Evolutionary conservation across 768 basidiomycete genomes (phyloP).

Genomic region (Lactarius indigo): DNA sequence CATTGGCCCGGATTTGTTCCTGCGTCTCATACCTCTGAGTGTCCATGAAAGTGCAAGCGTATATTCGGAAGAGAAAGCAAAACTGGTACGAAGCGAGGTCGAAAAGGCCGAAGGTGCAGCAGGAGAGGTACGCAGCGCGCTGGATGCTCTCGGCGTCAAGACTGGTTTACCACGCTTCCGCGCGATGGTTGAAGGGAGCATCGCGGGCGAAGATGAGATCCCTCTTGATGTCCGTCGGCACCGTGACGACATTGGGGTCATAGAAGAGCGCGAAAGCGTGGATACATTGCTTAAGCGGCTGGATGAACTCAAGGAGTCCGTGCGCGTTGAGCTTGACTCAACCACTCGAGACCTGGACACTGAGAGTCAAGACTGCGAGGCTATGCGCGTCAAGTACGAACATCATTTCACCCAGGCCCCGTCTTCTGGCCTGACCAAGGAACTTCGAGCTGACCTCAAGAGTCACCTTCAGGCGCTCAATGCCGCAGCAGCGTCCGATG

Average conservation of each 20-base stretch:
- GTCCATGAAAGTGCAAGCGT: conserved; percentile 96
- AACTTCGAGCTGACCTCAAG: conserved; percentile 74
- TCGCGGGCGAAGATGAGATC: conserved; percentile 61
- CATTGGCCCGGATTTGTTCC: conserved; percentile 90
- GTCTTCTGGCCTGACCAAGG: conserved; percentile 66
- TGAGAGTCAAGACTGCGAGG: conserved; percentile 87
- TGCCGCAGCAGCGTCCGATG: conserved; percentile 75
- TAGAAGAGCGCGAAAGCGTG: conserved; percentile 69
- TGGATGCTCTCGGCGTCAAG: conserved; percentile 81
- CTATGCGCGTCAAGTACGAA: conserved; percentile 81
- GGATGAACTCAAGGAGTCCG: conserved; percentile 52
- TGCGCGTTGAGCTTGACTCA: conserved; percentile 57
- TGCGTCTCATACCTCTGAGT: conserved; percentile 81
- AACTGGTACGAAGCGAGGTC: conserved; percentile 82
- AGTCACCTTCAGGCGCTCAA: conserved; percentile 66
- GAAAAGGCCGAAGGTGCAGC: conserved; percentile 85
- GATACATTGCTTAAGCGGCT: conserved; percentile 60
- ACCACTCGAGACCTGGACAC: conserved; percentile 66
- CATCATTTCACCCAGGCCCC: conserved; percentile 87
- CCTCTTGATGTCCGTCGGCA: conserved; percentile 68
- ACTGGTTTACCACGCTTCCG: conserved; percentile 64
- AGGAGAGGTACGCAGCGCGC: conserved; percentile 68
- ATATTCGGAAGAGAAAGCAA: conserved; percentile 99
- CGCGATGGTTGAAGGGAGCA: conserved; percentile 63
- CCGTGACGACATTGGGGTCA: conserved; percentile 66